Conservation (phyloP, 108 stramenopile genomes). For the Parmales sp. region DNA sequence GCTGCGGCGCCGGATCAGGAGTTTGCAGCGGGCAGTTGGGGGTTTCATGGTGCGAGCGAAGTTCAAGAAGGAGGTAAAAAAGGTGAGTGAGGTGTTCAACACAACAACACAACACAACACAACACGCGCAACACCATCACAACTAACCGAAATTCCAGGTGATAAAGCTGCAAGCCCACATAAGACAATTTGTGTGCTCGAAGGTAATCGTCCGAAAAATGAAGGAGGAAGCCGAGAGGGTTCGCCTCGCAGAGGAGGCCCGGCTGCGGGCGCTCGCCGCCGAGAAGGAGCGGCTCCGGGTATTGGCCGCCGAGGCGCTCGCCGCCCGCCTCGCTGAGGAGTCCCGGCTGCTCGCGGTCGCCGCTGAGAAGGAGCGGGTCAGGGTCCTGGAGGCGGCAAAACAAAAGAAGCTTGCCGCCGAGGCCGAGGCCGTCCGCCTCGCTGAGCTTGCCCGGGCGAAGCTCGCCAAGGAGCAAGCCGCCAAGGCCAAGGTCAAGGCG, state of each 20-base stretch:
- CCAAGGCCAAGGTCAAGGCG: neutral
- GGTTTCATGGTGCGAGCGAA: constrained; percentile 1
- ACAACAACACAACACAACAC: too few relatives aligned
- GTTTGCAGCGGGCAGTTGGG: neutral
- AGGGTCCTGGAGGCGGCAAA: neutral
- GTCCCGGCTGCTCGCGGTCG: neutral
- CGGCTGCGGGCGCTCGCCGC: neutral
- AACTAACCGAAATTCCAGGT: too few relatives aligned
- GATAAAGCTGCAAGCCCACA: neutral
- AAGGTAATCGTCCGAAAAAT: neutral
- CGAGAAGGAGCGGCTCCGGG: neutral
- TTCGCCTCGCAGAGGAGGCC: too few relatives aligned
- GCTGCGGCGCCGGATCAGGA: neutral
- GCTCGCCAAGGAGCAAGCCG: neutral
- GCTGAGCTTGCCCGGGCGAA: too few relatives aligned
- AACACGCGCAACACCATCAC: too few relatives aligned
- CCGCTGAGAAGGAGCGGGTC: neutral
- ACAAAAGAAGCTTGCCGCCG: too few relatives aligned
- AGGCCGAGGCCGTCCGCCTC: too few relatives aligned
- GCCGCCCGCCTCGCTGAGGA: too few relatives aligned
- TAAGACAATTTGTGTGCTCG: neutral
- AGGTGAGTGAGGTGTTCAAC: too few relatives aligned
- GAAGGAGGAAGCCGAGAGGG: too few relatives aligned
- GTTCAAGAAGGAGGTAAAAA: constrained; percentile 5
- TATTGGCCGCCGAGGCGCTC: too few relatives aligned